A percentile compares a stretch with the other conserved stretches of the same genome.
These are phyloP conservation scores for Tillandsia leiboldiana DNA, from an alignment of 176 grass and related monocot genomes.

Conservation along the genomic window DNA sequence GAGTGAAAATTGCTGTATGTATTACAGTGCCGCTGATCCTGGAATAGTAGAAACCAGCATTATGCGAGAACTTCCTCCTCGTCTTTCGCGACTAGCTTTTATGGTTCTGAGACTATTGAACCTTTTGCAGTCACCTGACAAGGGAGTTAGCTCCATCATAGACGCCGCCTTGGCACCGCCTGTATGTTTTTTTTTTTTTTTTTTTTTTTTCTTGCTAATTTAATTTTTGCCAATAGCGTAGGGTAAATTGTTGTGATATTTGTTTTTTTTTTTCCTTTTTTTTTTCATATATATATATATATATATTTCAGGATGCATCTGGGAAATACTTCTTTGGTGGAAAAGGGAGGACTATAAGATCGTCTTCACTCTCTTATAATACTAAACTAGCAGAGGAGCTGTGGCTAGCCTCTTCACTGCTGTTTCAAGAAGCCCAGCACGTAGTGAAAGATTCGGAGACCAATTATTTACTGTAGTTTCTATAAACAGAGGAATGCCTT, in stretches of 20 bases:
- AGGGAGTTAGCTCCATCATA: constrained; percentile 48
- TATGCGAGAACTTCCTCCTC: constrained; percentile 69
- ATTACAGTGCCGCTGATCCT: constrained; percentile 68
- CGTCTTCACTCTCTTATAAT: constrained; percentile 49
- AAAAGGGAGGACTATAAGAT: constrained; percentile 48
- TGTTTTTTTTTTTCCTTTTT: background rate
- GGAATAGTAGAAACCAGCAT: constrained; percentile 67
- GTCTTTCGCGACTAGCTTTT: constrained; percentile 40
- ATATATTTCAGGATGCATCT: constrained; percentile 53
- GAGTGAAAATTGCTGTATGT: background rate
- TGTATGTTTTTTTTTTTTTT: constrained; percentile 32
- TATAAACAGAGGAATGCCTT: too few relatives aligned
- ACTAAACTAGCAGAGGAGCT: constrained; percentile 41
- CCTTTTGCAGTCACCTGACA: constrained; percentile 45
- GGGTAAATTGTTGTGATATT: background rate
- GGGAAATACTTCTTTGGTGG: constrained; percentile 89
- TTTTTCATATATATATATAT: too few relatives aligned
- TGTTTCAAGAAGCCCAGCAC: constrained; percentile 46
- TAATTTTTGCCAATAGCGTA: background rate
- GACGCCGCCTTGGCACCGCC: constrained; percentile 64
- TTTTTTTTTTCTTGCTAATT: constrained; percentile 3
- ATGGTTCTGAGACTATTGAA: constrained; percentile 34
- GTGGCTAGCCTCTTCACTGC: constrained; percentile 47
- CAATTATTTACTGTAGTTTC: background rate
- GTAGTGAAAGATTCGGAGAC: constrained; percentile 1